Base-by-base conservation (phyloP, 148 eudicot genomes). In the Amaranthus palmeri region DNA sequence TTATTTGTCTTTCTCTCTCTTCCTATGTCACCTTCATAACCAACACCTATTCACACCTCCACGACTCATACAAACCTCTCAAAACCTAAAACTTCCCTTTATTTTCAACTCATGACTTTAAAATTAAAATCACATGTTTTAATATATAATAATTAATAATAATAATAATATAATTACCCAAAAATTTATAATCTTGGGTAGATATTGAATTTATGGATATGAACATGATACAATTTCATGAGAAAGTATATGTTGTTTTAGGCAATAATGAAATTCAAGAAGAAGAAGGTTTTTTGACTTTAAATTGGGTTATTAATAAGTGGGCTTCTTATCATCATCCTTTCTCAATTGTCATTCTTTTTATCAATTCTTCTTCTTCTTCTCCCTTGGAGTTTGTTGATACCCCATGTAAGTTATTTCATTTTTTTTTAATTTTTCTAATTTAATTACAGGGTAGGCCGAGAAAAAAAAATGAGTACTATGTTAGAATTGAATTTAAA, bases 201-300 rank as follows among this genome's bases (percentile, higher is more conserved):
- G 36, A 25, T 25, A 25, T 25, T 25, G 36, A 25, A 25, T 25
- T 25, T 25, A 25, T 12, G 42, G 17, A 69, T 10, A 71, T 71
- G 76, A 15, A 13, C 5, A 25, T 14, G 65, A 36, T 62, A 73
- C 69, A 68, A 7, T 49, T 73, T 54, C 76, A 58, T 47, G 90
- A 92, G 79, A 89, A 83, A 66, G 81, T 92, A n/a, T 81, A 87
- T 78, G 90, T 92, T n/a, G 89, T 82, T 10, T 62, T 92, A 59
- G 86, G 92, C 54, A 74, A 77, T 69, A 74, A 77, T 69, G 92
- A 89, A 69, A 54, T 78, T 50, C 77, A 70, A 74, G 79, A 75
- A 75, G 79, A 79, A 64, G 95, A 89, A 69, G 96, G 92, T 11
- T 57, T 82, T 61, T 67, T 76, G 67, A 85, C 92, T 44, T 74